Evolutionary conservation across 805 yeast species (phyloP).

Genomic region (Candida qinlingensis): DNA sequence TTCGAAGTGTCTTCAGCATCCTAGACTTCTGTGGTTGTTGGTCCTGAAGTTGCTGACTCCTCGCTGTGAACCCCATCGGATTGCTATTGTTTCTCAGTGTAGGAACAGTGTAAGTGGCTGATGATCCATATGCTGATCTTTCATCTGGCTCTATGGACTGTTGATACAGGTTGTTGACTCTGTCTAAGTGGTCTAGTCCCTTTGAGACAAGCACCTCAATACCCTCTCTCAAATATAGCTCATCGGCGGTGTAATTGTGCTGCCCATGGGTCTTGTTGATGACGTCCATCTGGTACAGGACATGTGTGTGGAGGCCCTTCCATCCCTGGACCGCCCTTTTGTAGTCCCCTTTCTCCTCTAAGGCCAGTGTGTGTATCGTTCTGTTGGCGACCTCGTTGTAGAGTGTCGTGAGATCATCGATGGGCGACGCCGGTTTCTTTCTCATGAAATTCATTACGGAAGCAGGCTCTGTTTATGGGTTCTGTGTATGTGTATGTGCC

Average conservation of each 20-base stretch:
- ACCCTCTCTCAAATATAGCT: conserved; percentile 32
- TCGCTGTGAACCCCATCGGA: conserved; percentile 24
- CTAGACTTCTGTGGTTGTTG: conserved; percentile 17
- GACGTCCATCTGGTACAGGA: conserved; percentile 48
- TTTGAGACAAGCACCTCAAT: conserved; percentile 20
- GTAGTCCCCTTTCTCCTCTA: conserved; percentile 50
- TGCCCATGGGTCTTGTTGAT: conserved; percentile 38
- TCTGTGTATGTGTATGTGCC: too few relatives aligned
- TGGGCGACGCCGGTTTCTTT: conserved; percentile 54
- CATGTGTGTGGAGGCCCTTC: conserved; percentile 63
- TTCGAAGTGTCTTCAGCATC: conserved; percentile 31
- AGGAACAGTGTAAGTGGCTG: conserved; percentile 15
- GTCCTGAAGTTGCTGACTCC: conserved; percentile 16
- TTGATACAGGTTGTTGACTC: conserved; percentile 24
- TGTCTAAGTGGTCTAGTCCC: conserved; percentile 34
- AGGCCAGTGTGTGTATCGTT: conserved; percentile 49
- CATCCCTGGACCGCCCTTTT: conserved; percentile 65
- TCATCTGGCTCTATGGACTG: background rate
- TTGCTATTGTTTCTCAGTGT: conserved; percentile 17
- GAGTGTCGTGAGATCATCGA: conserved; percentile 53
- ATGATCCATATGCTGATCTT: background rate
- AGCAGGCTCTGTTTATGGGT: too few relatives aligned
- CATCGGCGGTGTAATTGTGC: conserved; percentile 38
- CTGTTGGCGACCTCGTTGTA: conserved; percentile 59
- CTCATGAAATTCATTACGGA: conserved; percentile 43